phyloP scores from a whole-genome alignment of 2,329 filamentous ascomycete genomes.

The Meredithiella fracta region DNA sequence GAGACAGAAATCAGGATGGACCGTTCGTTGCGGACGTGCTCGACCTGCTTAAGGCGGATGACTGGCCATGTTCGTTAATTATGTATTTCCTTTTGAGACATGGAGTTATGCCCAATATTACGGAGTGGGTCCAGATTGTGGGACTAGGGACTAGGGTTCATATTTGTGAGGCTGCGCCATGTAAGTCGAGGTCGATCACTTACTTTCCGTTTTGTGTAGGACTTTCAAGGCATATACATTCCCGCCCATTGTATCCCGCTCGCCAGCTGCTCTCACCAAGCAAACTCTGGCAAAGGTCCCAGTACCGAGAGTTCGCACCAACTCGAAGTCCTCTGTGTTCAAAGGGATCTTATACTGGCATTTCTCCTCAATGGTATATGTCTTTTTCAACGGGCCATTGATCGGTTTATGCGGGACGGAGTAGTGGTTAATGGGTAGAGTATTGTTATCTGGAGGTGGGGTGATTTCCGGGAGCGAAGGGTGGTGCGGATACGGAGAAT shows the following conservation, averaged over 20 bases:
- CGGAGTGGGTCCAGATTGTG: not conserved
- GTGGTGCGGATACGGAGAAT: not conserved
- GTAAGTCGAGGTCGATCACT: conserved; percentile 38
- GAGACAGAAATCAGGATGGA: conserved; percentile 61
- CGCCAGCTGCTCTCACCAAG: conserved; percentile 49
- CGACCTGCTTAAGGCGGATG: conserved; percentile 69
- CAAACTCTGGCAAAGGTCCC: conserved; percentile 73
- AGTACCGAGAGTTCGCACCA: conserved; percentile 61
- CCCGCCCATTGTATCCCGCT: conserved; percentile 34
- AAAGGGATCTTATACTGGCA: conserved; percentile 16
- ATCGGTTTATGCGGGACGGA: not conserved
- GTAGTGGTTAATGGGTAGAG: not conserved
- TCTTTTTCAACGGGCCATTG: not conserved
- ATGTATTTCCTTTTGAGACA: not conserved
- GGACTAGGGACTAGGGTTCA: not conserved
- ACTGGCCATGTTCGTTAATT: conserved; percentile 25
- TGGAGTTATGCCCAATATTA: not conserved
- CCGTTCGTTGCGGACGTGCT: conserved; percentile 73
- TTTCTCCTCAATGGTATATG: conserved; percentile 12
- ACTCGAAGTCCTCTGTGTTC: conserved; percentile 45
- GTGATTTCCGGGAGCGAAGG: not conserved
- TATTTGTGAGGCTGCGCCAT: not conserved
- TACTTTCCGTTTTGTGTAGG: conserved; percentile 44
- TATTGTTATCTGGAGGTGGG: conserved; percentile 2
- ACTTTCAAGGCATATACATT: conserved; percentile 74